Evolutionary conservation across 768 basidiomycete genomes (phyloP).

Genomic region (Russula emetica): DNA sequence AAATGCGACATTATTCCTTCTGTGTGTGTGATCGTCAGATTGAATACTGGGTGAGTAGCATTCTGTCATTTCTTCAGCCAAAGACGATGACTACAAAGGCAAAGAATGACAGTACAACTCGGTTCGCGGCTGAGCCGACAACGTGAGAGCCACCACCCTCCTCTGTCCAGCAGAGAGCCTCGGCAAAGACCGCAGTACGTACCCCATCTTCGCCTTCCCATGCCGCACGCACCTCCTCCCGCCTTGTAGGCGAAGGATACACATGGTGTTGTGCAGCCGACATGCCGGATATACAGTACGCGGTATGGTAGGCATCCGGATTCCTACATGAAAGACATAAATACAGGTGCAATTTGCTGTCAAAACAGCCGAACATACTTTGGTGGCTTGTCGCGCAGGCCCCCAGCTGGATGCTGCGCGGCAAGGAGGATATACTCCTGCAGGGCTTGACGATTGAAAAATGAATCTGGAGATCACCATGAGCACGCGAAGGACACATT

Average conservation of each 20-base stretch:
- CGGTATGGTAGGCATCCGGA: conserved; percentile 94
- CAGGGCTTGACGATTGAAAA: conserved; percentile 62
- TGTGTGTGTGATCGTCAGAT: conserved; percentile 64
- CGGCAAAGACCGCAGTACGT: conserved; percentile 48
- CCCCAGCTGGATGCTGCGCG: conserved; percentile 81
- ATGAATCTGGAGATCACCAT: conserved; percentile 36
- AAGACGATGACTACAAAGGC: not conserved
- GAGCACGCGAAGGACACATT: not conserved
- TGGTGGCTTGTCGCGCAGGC: conserved; percentile 91
- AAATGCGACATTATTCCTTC: conserved; percentile 68
- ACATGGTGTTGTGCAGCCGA: conserved; percentile 85
- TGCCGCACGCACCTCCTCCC: conserved; percentile 34
- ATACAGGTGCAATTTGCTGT: not conserved
- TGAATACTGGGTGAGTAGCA: conserved; percentile 76
- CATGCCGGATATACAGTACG: conserved; percentile 88
- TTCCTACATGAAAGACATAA: conserved; percentile 41
- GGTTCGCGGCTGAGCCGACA: conserved; percentile 58
- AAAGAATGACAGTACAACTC: conserved; percentile 48
- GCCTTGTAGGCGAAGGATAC: conserved; percentile 41
- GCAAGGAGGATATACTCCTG: conserved; percentile 86
- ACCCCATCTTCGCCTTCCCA: conserved; percentile 41
- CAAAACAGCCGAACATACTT: conserved; percentile 50
- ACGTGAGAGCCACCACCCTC: conserved; percentile 54
- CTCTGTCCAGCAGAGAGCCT: conserved; percentile 61
- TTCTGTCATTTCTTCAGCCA: conserved; percentile 46